Evolutionary conservation across 306 rosid genomes (phyloP), one percentile per base, ranked within the genome.

Genomic region (Carpinus viminea): DNA sequence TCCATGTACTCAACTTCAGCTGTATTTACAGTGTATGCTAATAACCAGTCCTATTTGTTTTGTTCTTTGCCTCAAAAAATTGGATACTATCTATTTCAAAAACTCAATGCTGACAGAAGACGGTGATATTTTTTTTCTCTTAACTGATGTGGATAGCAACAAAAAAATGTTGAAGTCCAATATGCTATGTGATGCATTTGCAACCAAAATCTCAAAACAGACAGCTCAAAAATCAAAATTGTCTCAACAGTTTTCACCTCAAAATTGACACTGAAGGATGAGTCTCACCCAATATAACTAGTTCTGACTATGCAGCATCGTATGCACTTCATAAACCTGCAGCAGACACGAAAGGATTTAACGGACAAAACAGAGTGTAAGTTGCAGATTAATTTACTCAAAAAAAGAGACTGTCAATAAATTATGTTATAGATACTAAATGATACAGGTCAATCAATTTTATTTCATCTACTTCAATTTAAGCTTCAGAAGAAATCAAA

Each of bases 1-100:
- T 55, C 61, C 81, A 60, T 10, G 45, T 18, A 86, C 74, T 45
- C 78, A 76, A 69, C 84, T 83, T 72, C 82, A 53, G 82, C 89
- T 83, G 85, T 71, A 79, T 21, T 78, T 74, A 78, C 46, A 74
- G 78, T 70, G 70, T 4, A 74, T 66, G 28, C 76, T 83, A 81
- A n/a, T 34, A 74, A 62, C 72, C 65, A 46, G 68, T 61, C 50
- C 64, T 45, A 69, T 74, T 57, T 61, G 48, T 60, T 60, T 57
- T 64, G 10, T 24, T 9, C 24, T 68, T 48, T 41, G 26, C 50
- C 60, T 31, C 68, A 64, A 60, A 17, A 45, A 64, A 41, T 20
- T 31, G 69, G 78, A 59, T 43, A 24, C 20, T 48, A 56, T 24
- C 48, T 18, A n/a, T 55, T 68, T 56, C 28, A 8, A 60, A 55